A percentile compares a stretch with the other conserved stretches of the same genome.
Conservation (phyloP, 768 basidiomycete genomes). For the Naganishia kalamii region DNA sequence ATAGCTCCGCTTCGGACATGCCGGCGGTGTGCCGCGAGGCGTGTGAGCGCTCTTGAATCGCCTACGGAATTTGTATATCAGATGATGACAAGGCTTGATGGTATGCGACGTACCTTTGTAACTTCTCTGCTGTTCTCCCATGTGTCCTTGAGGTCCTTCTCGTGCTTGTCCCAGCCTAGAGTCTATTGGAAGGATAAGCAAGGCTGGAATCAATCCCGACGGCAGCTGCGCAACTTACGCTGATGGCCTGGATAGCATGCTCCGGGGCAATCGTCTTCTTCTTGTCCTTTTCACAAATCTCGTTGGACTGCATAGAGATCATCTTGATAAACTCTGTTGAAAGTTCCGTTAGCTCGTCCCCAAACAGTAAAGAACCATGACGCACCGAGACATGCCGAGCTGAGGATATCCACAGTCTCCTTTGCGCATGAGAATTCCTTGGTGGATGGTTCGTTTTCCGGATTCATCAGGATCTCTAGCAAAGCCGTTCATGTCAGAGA, state of each 20-base stretch:
- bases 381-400: conserved; percentile 97
- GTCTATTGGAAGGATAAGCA: conserved; percentile 52
- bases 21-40: conserved; percentile 60
- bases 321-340: conserved; percentile 88
- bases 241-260: conserved; percentile 85
- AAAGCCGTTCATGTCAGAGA: conserved; percentile 17
- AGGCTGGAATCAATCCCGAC: background rate
- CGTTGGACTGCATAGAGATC: conserved; percentile 94
- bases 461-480: conserved; percentile 65
- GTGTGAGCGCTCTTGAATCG: conserved; percentile 34
- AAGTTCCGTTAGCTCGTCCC: background rate
- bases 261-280: conserved; percentile 99
- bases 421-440: conserved; percentile 63
- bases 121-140: conserved; percentile 94
- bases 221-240: conserved; percentile 52
- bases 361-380: background rate
- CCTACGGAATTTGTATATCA: background rate
- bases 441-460: conserved; percentile 58
- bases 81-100: background rate
- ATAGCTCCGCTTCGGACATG: conserved; percentile 80
- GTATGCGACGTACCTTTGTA: conserved; percentile 62
- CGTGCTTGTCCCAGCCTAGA: conserved; percentile 87
- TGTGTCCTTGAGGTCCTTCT: conserved; percentile 81
- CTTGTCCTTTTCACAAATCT: conserved; percentile 93
- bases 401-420: conserved; percentile 92